These are phyloP conservation scores for Neodidymelliopsis sp. DNA, from an alignment of 2,329 filamentous ascomycete species.

Conservation along the genomic window DNA sequence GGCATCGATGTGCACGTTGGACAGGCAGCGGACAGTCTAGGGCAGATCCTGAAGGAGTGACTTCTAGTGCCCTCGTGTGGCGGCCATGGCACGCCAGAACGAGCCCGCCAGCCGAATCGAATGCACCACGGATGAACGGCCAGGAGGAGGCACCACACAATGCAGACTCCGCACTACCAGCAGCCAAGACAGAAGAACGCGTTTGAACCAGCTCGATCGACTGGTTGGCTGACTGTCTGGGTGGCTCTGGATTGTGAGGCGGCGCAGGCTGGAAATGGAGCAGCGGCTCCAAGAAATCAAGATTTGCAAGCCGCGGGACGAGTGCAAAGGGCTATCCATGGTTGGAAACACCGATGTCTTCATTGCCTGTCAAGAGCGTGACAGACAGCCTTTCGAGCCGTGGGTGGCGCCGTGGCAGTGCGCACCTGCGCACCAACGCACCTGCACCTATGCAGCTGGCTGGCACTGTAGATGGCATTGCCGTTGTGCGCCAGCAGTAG, in stretches of 20 bases:
- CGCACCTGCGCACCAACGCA: not conserved
- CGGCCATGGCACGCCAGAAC: conserved; percentile 6
- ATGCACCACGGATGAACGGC: conserved; percentile 17
- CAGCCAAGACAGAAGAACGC: too few species aligned
- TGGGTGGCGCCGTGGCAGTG: conserved; percentile 9
- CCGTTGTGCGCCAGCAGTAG: not conserved
- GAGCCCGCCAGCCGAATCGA: conserved; percentile 8
- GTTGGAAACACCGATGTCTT: conserved; percentile 19
- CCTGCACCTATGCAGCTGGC: not conserved
- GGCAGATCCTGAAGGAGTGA: conserved; percentile 9
- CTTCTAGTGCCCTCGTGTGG: conserved; percentile 7
- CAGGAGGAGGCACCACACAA: too few species aligned
- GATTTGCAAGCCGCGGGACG: conserved; percentile 17
- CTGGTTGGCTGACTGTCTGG: not conserved
- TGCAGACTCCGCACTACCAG: conserved; percentile 7
- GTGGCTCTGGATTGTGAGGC: conserved; percentile 11
- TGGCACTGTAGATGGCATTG: too few species aligned
- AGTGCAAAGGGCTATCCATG: conserved; percentile 12
- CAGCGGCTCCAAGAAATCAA: conserved; percentile 10
- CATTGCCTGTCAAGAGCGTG: conserved; percentile 12
- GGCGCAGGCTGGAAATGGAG: conserved; percentile 5
- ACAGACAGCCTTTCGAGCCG: conserved; percentile 8
- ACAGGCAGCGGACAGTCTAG: conserved; percentile 4
- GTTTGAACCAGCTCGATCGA: too few species aligned
- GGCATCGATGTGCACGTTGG: conserved; percentile 5